These are phyloP conservation scores for Ganoderma boninense DNA, from an alignment of 1,284 basidiomycete genomes.

Conservation along the genomic window DNA sequence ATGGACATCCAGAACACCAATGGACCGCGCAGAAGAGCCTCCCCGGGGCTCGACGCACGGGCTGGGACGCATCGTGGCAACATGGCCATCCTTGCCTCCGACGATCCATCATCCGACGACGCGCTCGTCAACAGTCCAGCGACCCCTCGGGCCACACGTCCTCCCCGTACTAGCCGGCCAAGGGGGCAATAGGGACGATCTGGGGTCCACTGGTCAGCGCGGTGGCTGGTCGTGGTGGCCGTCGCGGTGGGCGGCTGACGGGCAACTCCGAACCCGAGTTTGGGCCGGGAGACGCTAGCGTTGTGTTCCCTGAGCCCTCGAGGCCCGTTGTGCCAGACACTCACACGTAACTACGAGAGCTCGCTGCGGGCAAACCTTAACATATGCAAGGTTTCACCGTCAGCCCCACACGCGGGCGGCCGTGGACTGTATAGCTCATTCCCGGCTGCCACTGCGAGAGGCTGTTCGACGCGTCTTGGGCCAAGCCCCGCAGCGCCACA, in stretches of 20 bases:
- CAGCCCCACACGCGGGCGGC: neutral
- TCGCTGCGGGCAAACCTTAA: constrained; percentile 14
- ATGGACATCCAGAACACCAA: constrained; percentile 10
- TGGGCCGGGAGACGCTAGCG: neutral
- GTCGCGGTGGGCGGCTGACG: neutral
- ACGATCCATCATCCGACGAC: constrained; percentile 32
- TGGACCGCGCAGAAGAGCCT: constrained; percentile 9
- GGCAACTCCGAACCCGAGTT: neutral
- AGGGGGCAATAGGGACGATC: neutral
- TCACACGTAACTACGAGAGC: constrained; percentile 1
- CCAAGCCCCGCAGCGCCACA: constrained; percentile 4
- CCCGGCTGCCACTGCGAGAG: neutral
- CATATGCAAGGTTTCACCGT: constrained; percentile 10
- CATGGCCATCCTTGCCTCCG: constrained; percentile 24
- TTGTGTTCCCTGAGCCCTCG: neutral
- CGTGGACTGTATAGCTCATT: neutral
- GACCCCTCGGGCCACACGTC: constrained; percentile 21
- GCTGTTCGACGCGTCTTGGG: constrained; percentile 3
- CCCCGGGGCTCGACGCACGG: constrained; percentile 19
- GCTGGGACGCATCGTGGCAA: constrained; percentile 19
- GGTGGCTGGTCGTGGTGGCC: neutral
- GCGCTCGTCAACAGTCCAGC: constrained; percentile 9
- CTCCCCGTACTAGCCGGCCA: constrained; percentile 15
- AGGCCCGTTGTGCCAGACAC: neutral
- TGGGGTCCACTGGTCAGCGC: neutral